Conservation (phyloP, 768 basidiomycete species). For the Naganishia vishniacii region DNA sequence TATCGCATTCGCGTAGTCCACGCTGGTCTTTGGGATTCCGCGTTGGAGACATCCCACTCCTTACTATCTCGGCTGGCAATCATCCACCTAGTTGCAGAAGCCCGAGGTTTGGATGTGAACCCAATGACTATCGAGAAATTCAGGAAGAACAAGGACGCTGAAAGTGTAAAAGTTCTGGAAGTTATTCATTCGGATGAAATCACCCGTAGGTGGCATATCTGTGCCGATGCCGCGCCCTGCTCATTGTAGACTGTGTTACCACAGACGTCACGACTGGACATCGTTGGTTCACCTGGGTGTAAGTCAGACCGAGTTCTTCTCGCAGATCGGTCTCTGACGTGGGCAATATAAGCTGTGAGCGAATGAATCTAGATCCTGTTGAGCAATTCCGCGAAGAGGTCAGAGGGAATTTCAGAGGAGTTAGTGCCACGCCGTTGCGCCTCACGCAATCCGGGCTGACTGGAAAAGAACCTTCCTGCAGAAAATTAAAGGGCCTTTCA, state of each 20-base stretch:
- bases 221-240: neutral
- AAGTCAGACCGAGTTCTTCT: constrained; percentile 47
- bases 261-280: constrained; percentile 69
- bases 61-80: constrained; percentile 69
- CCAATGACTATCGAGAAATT: constrained; percentile 72
- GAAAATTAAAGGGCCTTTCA: constrained; percentile 70
- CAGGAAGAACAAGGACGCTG: constrained; percentile 59
- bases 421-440: neutral
- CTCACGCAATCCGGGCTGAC: no score
- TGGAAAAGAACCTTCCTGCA: neutral
- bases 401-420: constrained; percentile 61
- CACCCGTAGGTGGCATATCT: constrained; percentile 31
- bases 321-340: constrained; percentile 21
- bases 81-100: constrained; percentile 80
- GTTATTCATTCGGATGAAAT: constrained; percentile 76
- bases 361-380: constrained; percentile 55
- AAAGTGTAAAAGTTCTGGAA: constrained; percentile 64
- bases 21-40: constrained; percentile 74
- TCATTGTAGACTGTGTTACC: constrained; percentile 44
- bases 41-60: constrained; percentile 61
- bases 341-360: constrained; percentile 27
- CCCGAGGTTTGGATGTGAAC: constrained; percentile 76
- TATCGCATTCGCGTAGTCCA: constrained; percentile 56
- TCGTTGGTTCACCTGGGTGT: constrained; percentile 72
- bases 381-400: constrained; percentile 67